These are phyloP conservation scores for Vaccinium darrowii DNA, from an alignment of 148 eudicot species.

Conservation along the genomic window DNA sequence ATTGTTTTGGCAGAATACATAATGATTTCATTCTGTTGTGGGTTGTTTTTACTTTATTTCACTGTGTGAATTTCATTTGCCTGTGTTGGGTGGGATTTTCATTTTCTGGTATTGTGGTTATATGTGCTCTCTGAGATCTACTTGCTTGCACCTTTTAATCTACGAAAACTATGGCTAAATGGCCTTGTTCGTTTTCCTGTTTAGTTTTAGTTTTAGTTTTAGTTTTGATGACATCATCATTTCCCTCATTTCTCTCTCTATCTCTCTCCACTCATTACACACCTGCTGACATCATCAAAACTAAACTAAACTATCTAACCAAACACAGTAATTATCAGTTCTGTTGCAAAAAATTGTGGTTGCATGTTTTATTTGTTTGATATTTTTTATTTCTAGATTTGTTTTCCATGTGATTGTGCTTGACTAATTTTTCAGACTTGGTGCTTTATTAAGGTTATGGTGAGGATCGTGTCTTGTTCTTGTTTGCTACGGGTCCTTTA, in stretches of 20 bases:
- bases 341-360: neutral
- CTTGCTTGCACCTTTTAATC: neutral
- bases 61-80: neutral
- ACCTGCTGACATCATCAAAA: no score
- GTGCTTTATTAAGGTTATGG: neutral
- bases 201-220: no score
- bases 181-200: no score
- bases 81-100: neutral
- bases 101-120: neutral
- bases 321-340: neutral
- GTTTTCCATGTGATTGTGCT: neutral
- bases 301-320: no score
- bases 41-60: neutral
- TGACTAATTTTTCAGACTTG: neutral
- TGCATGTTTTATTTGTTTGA: neutral
- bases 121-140: neutral
- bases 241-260: no score
- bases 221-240: no score
- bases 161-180: neutral
- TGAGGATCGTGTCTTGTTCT: neutral
- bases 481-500: neutral
- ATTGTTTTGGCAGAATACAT: neutral
- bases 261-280: no score
- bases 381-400: neutral
- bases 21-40: neutral